A percentile compares a stretch with the other conserved stretches of the same genome.
Conservation (phyloP, 148 eudicot species). For the Camellia sinensis region DNA sequence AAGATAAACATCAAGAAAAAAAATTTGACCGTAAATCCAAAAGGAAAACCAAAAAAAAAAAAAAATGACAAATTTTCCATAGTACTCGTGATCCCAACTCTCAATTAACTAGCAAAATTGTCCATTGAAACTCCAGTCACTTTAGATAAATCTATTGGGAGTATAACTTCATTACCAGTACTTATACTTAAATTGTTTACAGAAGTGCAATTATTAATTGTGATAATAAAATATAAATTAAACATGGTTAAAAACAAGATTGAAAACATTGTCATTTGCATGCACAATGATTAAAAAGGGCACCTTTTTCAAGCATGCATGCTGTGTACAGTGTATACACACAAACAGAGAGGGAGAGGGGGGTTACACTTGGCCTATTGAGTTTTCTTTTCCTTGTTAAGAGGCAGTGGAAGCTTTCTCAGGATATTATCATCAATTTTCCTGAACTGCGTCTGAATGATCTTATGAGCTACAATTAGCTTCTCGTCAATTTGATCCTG, state of each 20-base stretch:
- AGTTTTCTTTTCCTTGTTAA: slow-evolving; percentile 65
- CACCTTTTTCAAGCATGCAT: neutral
- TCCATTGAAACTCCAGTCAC: too few relatives aligned
- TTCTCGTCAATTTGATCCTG: slow-evolving; percentile 71
- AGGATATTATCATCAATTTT: slow-evolving; percentile 53
- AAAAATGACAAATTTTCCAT: neutral
- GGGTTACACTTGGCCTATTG: slow-evolving; percentile 60
- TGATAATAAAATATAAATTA: neutral
- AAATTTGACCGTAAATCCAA: neutral
- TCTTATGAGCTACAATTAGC: slow-evolving; percentile 35
- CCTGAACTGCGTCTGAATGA: slow-evolving; percentile 42
- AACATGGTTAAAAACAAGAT: slow-evolving; percentile 3
- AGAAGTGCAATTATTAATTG: neutral
- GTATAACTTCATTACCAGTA: too few relatives aligned
- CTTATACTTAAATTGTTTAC: neutral
- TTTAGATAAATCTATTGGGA: too few relatives aligned
- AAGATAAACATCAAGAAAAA: neutral
- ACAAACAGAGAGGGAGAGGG: slow-evolving; percentile 9
- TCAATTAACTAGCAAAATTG: too few relatives aligned
- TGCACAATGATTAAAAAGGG: neutral
- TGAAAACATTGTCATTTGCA: neutral
- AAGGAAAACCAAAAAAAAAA: neutral
- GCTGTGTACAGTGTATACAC: too few relatives aligned
- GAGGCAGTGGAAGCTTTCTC: slow-evolving; percentile 49
- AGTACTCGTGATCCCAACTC: too few relatives aligned